phyloP scores from a whole-genome alignment of 2,329 filamentous ascomycete genomes.

The Paraconiothyrium brasiliense region DNA sequence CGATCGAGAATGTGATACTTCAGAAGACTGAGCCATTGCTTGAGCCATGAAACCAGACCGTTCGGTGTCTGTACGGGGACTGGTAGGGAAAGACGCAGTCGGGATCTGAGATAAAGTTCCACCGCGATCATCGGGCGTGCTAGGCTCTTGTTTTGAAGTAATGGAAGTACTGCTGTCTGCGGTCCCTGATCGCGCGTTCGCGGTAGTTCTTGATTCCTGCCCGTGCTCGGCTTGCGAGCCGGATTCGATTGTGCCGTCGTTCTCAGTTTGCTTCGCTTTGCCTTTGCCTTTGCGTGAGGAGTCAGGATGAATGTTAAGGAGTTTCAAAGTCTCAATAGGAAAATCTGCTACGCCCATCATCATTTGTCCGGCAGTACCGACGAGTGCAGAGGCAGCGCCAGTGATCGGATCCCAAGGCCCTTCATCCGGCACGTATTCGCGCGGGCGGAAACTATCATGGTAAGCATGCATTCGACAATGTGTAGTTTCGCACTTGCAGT shows the following conservation, averaged over 20 bases:
- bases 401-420: slow-evolving; percentile 53
- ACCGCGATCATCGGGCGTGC: neutral
- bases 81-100: slow-evolving; percentile 9
- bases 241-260: slow-evolving; percentile 21
- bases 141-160: slow-evolving; percentile 24
- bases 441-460: slow-evolving; percentile 42
- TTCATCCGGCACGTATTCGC: slow-evolving; percentile 52
- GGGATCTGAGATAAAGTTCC: slow-evolving; percentile 4
- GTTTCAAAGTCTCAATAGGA: slow-evolving; percentile 64
- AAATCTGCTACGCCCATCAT: slow-evolving; percentile 84
- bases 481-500: slow-evolving; percentile 36
- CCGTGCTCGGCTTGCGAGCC: slow-evolving; percentile 24
- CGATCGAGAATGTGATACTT: slow-evolving; percentile 36
- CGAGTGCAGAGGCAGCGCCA: slow-evolving; percentile 73
- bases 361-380: slow-evolving; percentile 84
- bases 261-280: slow-evolving; percentile 24
- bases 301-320: slow-evolving; percentile 56
- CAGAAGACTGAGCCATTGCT: slow-evolving; percentile 41
- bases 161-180: slow-evolving; percentile 33
- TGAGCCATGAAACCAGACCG: slow-evolving; percentile 44
- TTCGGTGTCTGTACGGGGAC: slow-evolving; percentile 22
- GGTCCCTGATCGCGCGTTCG: slow-evolving; percentile 24
- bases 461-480: slow-evolving; percentile 19
- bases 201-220: slow-evolving; percentile 24
- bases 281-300: slow-evolving; percentile 40